A percentile compares a stretch with the other conserved stretches of the same genome.
phyloP scores from a whole-genome alignment of 2,329 filamentous ascomycete genomes.

The Hypomyces perniciosus region DNA sequence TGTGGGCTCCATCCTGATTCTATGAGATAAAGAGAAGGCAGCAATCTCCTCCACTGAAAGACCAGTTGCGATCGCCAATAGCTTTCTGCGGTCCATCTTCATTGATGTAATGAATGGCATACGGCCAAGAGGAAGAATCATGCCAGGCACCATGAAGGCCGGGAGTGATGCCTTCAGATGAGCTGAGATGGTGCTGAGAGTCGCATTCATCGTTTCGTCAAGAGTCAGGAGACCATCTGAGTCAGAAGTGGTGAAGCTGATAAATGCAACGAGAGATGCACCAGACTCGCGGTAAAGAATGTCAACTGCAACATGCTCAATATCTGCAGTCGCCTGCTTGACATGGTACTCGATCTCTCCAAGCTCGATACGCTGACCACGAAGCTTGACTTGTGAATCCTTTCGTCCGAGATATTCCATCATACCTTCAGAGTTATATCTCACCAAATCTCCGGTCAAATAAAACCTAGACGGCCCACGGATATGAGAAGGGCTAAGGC shows the following conservation, averaged over 20 bases:
- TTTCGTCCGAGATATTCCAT: conserved; percentile 43
- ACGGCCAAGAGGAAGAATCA: conserved; percentile 10
- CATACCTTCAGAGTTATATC: conserved; percentile 31
- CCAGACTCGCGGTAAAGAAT: conserved; percentile 1
- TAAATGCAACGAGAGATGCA: conserved; percentile 2
- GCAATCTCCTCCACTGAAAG: conserved; percentile 3
- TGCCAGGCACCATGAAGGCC: conserved; percentile 15
- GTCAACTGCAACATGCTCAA: conserved; percentile 7
- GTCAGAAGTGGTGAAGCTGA: neutral
- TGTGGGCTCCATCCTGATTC: conserved; percentile 7
- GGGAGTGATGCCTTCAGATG: conserved; percentile 3
- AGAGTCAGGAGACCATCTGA: neutral
- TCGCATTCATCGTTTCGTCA: neutral
- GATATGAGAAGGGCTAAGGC: neutral
- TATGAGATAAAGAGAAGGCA: neutral
- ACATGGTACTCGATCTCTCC: conserved; percentile 15
- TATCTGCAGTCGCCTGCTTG: neutral
- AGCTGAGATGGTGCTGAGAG: neutral
- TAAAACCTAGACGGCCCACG: conserved; percentile 24
- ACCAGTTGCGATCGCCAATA: neutral
- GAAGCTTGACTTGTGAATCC: conserved; percentile 50
- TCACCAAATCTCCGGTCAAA: conserved; percentile 40
- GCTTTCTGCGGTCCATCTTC: conserved; percentile 5
- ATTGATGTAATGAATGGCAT: conserved; percentile 12
- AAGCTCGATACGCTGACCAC: conserved; percentile 48